Percentiles rank a stretch among this genome's conserved stretches.
These are phyloP conservation scores for Fusarium coicis DNA, from an alignment of 2,329 filamentous ascomycete genomes.

Conservation along the genomic window DNA sequence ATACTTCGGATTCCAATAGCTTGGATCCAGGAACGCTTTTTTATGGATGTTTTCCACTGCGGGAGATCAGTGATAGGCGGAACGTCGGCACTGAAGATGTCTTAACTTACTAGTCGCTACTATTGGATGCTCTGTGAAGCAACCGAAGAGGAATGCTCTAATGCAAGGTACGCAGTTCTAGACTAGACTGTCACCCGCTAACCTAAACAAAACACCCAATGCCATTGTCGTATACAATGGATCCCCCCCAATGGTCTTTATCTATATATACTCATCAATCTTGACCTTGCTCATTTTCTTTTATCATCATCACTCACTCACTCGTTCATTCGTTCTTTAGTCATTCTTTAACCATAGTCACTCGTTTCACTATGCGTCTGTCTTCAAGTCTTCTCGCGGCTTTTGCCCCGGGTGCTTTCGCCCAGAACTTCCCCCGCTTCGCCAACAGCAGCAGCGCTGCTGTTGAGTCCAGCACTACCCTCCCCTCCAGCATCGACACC, in stretches of 20 bases:
- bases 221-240: not conserved
- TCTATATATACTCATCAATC: not conserved
- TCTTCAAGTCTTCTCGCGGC: conserved; percentile 6
- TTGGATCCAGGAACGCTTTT: not conserved
- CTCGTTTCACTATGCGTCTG: conserved; percentile 19
- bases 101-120: not conserved
- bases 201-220: not conserved
- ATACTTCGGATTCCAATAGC: not conserved
- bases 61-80: not conserved
- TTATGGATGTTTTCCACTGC: not conserved
- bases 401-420: not conserved
- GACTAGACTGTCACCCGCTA: not conserved
- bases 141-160: not conserved
- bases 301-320: not conserved
- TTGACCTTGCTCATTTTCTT: not conserved
- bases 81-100: not conserved
- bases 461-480: not conserved
- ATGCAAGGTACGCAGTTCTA: not conserved
- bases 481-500: not conserved
- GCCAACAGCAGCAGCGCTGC: conserved; percentile 17
- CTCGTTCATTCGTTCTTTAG: not conserved
- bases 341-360: conserved; percentile 5
- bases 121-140: not conserved
- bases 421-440: conserved; percentile 14
- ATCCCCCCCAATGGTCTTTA: not conserved